These are phyloP conservation scores for Eragrostis curvula DNA, from an alignment of 176 grass and related monocot genomes.

Conservation along the genomic window DNA sequence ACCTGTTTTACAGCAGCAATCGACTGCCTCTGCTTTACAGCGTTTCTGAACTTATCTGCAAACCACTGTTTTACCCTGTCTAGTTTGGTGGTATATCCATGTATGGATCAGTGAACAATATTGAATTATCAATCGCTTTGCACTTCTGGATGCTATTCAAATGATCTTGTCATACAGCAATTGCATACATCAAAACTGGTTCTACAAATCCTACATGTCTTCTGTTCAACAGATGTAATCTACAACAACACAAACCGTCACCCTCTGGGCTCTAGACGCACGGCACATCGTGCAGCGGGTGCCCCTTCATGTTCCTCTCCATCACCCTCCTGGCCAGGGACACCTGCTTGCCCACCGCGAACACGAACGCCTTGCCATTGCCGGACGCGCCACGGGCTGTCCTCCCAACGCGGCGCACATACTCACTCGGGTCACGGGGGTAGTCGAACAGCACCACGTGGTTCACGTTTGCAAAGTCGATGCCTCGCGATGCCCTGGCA, in stretches of 20 bases:
- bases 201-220: not conserved
- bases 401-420: constrained; percentile 76
- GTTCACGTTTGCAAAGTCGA: constrained; percentile 85
- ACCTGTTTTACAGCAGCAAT: too few species aligned
- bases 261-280: constrained; percentile 32
- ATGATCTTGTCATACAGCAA: not conserved
- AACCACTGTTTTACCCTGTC: not conserved
- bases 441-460: constrained; percentile 92
- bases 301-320: constrained; percentile 84
- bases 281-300: constrained; percentile 80
- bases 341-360: constrained; percentile 92
- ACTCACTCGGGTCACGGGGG: constrained; percentile 89
- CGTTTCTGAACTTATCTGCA: too few species aligned
- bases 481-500: constrained; percentile 80
- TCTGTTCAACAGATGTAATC: not conserved
- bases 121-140: not conserved
- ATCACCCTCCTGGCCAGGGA: constrained; percentile 85
- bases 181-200: not conserved
- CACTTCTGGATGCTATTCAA: not conserved
- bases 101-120: not conserved
- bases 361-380: constrained; percentile 79
- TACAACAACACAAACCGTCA: not conserved
- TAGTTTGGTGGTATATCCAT: too few species aligned
- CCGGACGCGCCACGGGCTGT: constrained; percentile 76
- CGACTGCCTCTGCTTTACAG: too few species aligned